Evolutionary conservation across 2,329 filamentous ascomycete species (phyloP).

Genomic region (Lecanosticta acicola): DNA sequence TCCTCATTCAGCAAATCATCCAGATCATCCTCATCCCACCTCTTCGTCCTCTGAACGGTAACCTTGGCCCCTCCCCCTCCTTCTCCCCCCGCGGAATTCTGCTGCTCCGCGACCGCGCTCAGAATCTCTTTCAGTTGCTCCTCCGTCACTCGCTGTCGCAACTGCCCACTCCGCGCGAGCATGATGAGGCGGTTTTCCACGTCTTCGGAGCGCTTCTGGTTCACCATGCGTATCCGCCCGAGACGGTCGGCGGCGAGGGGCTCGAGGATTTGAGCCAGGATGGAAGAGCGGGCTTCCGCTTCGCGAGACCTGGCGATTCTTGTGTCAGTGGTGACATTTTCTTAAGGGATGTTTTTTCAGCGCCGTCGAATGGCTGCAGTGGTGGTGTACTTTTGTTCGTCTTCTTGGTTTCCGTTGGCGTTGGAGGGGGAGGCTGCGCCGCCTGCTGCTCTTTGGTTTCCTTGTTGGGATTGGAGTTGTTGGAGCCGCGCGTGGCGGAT

Average conservation of each 20-base stretch:
- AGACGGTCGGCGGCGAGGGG: slow-evolving; percentile 90
- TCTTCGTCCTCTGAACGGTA: slow-evolving; percentile 76
- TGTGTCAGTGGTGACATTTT: too few relatives aligned
- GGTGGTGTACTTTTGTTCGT: slow-evolving; percentile 63
- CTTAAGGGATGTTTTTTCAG: too few relatives aligned
- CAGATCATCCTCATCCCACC: slow-evolving; percentile 77
- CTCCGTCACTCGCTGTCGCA: slow-evolving; percentile 83
- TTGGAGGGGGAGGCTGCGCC: slow-evolving; percentile 33
- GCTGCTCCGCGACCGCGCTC: slow-evolving; percentile 69
- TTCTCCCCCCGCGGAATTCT: slow-evolving; percentile 51
- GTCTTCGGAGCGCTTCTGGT: slow-evolving; percentile 81
- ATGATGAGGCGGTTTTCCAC: slow-evolving; percentile 90
- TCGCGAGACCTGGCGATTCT: slow-evolving; percentile 37
- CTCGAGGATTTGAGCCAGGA: slow-evolving; percentile 88
- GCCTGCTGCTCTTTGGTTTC: slow-evolving; percentile 17
- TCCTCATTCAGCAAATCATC: slow-evolving; percentile 58
- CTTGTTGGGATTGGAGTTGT: slow-evolving; percentile 72
- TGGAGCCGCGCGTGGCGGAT: slow-evolving; percentile 88
- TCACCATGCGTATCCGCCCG: slow-evolving; percentile 90
- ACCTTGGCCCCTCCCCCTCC: slow-evolving; percentile 62
- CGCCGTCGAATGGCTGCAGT: too few relatives aligned
- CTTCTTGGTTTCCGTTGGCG: slow-evolving; percentile 44
- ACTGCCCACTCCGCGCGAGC: slow-evolving; percentile 81
- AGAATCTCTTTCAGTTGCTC: slow-evolving; percentile 89
- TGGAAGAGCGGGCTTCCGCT: slow-evolving; percentile 66